These are phyloP conservation scores for Graphilbum ipis-grandicollis DNA, from an alignment of 2,329 filamentous ascomycete genomes.

Conservation along the genomic window DNA sequence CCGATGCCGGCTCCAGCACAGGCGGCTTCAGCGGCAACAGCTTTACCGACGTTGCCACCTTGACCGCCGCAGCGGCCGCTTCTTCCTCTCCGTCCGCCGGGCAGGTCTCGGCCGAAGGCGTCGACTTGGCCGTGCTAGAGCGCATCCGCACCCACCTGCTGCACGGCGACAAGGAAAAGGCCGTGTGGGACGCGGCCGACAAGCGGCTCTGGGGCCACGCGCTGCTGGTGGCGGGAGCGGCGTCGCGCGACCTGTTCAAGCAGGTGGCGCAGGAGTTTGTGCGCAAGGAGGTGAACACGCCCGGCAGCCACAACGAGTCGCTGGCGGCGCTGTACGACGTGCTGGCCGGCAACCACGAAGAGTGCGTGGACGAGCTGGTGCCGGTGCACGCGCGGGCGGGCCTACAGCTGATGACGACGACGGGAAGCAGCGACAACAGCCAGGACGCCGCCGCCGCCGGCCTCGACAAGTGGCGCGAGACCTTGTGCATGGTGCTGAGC, in stretches of 20 bases:
- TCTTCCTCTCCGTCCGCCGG: no score
- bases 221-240: constrained; percentile 63
- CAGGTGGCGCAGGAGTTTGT: constrained; percentile 93
- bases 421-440: constrained; percentile 23
- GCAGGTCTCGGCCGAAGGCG: constrained; percentile 35
- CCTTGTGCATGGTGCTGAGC: constrained; percentile 66
- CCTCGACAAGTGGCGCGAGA: constrained; percentile 87
- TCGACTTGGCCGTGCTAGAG: constrained; percentile 53
- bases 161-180: constrained; percentile 71
- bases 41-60: no score
- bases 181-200: constrained; percentile 85
- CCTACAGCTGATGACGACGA: constrained; percentile 75
- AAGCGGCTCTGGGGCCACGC: constrained; percentile 93
- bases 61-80: no score
- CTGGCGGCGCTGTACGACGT: constrained; percentile 86
- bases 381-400: constrained; percentile 83
- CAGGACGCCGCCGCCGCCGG: constrained; percentile 66
- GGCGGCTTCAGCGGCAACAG: no score
- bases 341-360: constrained; percentile 82
- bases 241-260: constrained; percentile 76
- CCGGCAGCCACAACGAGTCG: constrained; percentile 66
- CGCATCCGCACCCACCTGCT: constrained; percentile 58
- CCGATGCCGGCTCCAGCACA: no score
- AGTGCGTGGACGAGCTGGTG: constrained; percentile 90
- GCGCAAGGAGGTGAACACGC: constrained; percentile 77